These are phyloP conservation scores for Rhynchosporium agropyri DNA, from an alignment of 2,329 filamentous ascomycete genomes.

Conservation along the genomic window DNA sequence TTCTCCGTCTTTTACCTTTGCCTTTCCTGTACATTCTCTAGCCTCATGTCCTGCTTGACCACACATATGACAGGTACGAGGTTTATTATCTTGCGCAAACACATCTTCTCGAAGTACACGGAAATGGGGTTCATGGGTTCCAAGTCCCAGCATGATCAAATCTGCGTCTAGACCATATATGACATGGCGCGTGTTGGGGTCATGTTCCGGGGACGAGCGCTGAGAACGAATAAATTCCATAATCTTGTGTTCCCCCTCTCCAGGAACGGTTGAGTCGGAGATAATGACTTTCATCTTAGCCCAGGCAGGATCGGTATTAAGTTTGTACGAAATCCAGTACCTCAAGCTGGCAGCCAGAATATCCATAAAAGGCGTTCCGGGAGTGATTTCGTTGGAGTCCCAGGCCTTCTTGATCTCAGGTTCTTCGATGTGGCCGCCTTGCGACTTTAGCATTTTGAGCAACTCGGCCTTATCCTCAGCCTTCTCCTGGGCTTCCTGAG, in stretches of 20 bases:
- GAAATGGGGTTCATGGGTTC: constrained; percentile 96
- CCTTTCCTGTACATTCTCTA: constrained; percentile 78
- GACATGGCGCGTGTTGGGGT: constrained; percentile 96
- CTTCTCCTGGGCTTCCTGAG: constrained; percentile 92
- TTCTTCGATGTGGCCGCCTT: constrained; percentile 65
- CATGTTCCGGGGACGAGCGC: constrained; percentile 83
- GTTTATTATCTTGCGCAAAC: constrained; percentile 85
- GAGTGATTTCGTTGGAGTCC: constrained; percentile 85
- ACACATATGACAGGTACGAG: constrained; percentile 82
- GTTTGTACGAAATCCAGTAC: constrained; percentile 97
- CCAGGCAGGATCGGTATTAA: constrained; percentile 96
- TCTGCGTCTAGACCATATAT: constrained; percentile 98
- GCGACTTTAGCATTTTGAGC: constrained; percentile 78
- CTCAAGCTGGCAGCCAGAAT: constrained; percentile 86
- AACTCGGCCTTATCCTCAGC: constrained; percentile 89
- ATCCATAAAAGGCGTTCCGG: constrained; percentile 98
- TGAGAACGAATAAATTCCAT: constrained; percentile 98
- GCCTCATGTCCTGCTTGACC: constrained; percentile 91
- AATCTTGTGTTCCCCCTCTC: constrained; percentile 98
- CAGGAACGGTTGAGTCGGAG: constrained; percentile 95
- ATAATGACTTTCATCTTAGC: constrained; percentile 96
- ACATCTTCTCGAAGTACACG: constrained; percentile 96
- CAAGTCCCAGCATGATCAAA: constrained; percentile 96
- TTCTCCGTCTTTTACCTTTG: constrained; percentile 76
- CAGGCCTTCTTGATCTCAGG: constrained; percentile 84